Conservation (phyloP, 306 rosid genomes). For the Pyrus betulifolia region DNA sequence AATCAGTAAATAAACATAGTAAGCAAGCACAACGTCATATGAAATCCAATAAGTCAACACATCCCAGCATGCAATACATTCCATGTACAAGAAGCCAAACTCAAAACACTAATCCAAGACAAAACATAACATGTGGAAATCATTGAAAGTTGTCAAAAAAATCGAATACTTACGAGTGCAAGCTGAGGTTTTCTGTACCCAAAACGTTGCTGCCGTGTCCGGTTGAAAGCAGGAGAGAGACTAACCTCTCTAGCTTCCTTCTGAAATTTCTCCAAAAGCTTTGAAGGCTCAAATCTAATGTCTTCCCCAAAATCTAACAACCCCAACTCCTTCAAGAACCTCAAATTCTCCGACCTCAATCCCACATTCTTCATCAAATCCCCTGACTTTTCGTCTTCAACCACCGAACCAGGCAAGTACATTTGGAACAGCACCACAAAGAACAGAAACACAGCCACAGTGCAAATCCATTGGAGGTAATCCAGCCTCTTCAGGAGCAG, state of each 20-base stretch:
- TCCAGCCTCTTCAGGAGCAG: slow-evolving; percentile 68
- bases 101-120: slow-evolving; percentile 5
- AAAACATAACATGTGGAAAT: not conserved
- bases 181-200: slow-evolving; percentile 83
- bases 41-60: not conserved
- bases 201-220: slow-evolving; percentile 34
- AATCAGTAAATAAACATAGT: not conserved
- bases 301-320: slow-evolving; percentile 67
- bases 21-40: not conserved
- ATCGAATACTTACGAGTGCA: slow-evolving; percentile 62
- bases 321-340: slow-evolving; percentile 36
- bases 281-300: slow-evolving; percentile 51
- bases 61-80: not conserved
- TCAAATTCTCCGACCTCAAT: slow-evolving; percentile 34
- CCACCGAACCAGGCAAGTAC: slow-evolving; percentile 74
- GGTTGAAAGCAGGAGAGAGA: slow-evolving; percentile 32
- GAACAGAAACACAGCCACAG: slow-evolving; percentile 68
- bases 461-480: slow-evolving; percentile 91
- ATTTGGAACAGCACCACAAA: slow-evolving; percentile 74
- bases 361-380: slow-evolving; percentile 27
- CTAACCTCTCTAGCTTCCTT: slow-evolving; percentile 31
- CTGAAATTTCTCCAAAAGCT: slow-evolving; percentile 57
- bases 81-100: slow-evolving; percentile 4
- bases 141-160: not conserved
- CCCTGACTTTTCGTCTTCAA: slow-evolving; percentile 38